Percentiles rank a stretch among this genome's conserved stretches.
Evolutionary conservation across 768 basidiomycete species (phyloP).

Genomic region (Trametes cubensis): DNA sequence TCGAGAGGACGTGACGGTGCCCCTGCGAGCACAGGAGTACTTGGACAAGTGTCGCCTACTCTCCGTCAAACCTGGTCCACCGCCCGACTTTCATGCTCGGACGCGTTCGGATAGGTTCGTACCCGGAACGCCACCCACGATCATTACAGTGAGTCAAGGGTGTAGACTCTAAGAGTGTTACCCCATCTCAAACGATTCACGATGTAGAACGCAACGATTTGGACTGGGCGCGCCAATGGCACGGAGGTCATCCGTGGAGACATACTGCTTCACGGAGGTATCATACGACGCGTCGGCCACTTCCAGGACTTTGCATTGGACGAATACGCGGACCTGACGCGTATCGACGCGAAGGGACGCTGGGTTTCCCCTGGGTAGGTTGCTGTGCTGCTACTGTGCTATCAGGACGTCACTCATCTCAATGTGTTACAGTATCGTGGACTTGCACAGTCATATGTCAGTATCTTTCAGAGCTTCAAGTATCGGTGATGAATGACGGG

Average conservation of each 20-base stretch:
- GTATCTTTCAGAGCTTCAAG: conserved; percentile 28
- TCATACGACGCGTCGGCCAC: conserved; percentile 63
- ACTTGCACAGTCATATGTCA: conserved; percentile 24
- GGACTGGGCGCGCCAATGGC: conserved; percentile 78
- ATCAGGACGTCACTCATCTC: neutral
- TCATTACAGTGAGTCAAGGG: conserved; percentile 32
- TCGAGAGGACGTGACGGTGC: neutral
- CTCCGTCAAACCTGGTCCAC: conserved; percentile 44
- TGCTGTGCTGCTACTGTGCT: too few species aligned
- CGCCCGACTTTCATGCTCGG: conserved; percentile 51
- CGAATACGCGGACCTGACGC: conserved; percentile 41
- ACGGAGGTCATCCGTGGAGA: conserved; percentile 66
- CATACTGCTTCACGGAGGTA: conserved; percentile 68
- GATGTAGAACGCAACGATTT: conserved; percentile 68
- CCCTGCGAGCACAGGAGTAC: conserved; percentile 31
- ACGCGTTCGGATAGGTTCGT: conserved; percentile 67
- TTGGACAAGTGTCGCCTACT: conserved; percentile 50
- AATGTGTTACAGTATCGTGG: conserved; percentile 19
- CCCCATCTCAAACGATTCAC: neutral
- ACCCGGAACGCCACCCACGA: conserved; percentile 60
- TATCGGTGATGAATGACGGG: conserved; percentile 32
- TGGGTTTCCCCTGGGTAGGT: conserved; percentile 77
- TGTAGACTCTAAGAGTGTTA: neutral
- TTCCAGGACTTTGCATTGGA: conserved; percentile 35
- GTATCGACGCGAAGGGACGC: conserved; percentile 64